Evolutionary conservation across 345 rosid genomes (phyloP), one percentile per base, ranked within the genome.

Genomic region (Mangifera indica): DNA sequence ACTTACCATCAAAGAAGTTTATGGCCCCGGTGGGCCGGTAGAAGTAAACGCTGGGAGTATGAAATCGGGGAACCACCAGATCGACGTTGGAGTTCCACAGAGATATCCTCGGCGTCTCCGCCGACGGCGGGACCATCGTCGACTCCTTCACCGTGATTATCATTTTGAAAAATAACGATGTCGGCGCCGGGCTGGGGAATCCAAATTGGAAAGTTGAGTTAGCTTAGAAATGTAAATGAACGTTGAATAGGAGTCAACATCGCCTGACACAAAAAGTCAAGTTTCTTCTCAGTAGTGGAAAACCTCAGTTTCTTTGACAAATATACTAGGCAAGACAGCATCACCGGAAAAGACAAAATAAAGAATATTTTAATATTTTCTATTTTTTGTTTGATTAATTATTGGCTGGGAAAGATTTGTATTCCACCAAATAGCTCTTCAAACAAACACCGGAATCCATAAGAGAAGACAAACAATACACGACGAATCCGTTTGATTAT

Each of bases 71-170:
- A 24, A 90, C 93, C 17, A 93, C 94, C 24, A 93, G 78, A 82
- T 93, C 98, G 10, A 93, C 92, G 79, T 91, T 94, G 18, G 97
- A 72, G 81, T 92, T 94, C 98, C 98, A 94, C 21, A 94, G 81
- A 58, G 70, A 79, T 22, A 70, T 54, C 48, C 13, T 56, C 1
- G 96, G 96, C 4, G 92, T 90, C 80, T 83, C 91, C 74, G 68
- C 79, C 48, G 95, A 89, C 45, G 98, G 98, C 49, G 58, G 71
- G 77, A 94, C 98, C 87, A 94, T 65, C 22, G 90, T 80, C 3
- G 98, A 90, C 59, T 87, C 90, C 61, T 81, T 85, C 77, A 90
- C 91, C 60, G 67, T 84, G 73, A 90, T 82, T 37, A 80, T 90
- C 95, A 94, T 90, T 0, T 4, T 60, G 6, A 37, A 37, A 37